phyloP scores from a whole-genome alignment of 768 basidiomycete genomes.

The Mycena sanguinolenta region DNA sequence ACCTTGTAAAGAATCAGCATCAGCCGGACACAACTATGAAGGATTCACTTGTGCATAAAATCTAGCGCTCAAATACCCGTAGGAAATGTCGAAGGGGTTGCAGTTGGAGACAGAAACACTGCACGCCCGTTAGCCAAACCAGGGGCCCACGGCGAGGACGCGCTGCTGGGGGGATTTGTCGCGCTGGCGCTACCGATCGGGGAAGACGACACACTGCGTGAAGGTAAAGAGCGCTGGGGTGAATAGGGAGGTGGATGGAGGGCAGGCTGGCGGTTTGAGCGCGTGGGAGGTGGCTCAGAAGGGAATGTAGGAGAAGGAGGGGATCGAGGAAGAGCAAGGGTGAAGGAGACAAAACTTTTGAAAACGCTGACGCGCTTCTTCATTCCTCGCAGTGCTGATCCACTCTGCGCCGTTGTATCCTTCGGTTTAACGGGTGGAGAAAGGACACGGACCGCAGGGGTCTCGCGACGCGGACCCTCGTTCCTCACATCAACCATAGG shows the following conservation, averaged over 20 bases:
- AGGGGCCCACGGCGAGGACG: conserved; percentile 13
- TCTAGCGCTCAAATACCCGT: background rate
- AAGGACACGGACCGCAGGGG: background rate
- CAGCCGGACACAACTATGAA: background rate
- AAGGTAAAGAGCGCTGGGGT: background rate
- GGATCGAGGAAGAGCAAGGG: conserved; percentile 22
- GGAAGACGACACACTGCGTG: conserved; percentile 11
- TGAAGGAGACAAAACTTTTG: conserved; percentile 27
- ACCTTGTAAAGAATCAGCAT: conserved; percentile 3
- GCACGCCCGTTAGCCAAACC: background rate
- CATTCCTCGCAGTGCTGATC: conserved; percentile 22
- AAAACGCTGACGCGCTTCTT: conserved; percentile 24
- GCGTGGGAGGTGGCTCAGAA: background rate
- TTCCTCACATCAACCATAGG: no score
- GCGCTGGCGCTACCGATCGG: background rate
- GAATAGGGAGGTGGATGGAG: background rate
- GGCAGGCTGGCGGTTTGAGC: background rate
- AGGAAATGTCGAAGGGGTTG: background rate
- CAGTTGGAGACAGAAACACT: background rate
- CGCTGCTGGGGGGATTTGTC: conserved; percentile 2
- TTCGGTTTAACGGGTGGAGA: background rate
- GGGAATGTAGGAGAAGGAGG: conserved; percentile 13
- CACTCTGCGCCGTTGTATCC: background rate
- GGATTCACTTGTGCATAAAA: background rate
- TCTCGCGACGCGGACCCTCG: conserved; percentile 6